Percentiles rank a stretch among this genome's conserved stretches.
phyloP scores from a whole-genome alignment of 306 rosid genomes.

The Casuarina equisetifolia region DNA sequence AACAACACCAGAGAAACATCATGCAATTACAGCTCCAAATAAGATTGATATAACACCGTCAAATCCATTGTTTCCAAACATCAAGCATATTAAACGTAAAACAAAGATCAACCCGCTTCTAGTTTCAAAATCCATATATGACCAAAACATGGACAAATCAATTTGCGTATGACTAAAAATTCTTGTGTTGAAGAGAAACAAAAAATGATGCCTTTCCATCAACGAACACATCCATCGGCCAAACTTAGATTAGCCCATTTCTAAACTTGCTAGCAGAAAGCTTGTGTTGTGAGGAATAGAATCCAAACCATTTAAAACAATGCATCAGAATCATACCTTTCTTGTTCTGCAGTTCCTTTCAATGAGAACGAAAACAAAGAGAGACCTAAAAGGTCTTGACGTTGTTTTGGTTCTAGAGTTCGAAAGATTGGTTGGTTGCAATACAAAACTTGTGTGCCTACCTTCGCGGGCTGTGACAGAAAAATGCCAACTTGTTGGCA shows the following conservation, averaged over 20 bases:
- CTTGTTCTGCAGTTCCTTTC: background rate
- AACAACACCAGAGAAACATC: background rate
- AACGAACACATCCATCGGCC: background rate
- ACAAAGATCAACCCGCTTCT: slow-evolving; percentile 12
- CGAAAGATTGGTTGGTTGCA: slow-evolving; percentile 17
- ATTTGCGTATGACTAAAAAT: slow-evolving; percentile 3
- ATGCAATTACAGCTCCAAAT: background rate
- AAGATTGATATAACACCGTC: background rate
- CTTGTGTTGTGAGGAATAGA: background rate
- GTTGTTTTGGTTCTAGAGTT: background rate
- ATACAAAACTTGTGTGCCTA: slow-evolving; percentile 15
- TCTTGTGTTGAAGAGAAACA: slow-evolving; percentile 2
- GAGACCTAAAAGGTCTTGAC: slow-evolving; percentile 17
- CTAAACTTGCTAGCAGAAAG: background rate
- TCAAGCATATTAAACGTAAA: slow-evolving; percentile 10
- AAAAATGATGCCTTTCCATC: background rate
- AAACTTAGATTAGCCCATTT: slow-evolving; percentile 2
- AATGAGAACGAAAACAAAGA: slow-evolving; percentile 15
- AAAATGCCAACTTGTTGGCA: slow-evolving; percentile 37
- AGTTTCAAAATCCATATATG: background rate
- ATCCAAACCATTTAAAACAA: background rate
- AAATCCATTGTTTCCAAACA: background rate
- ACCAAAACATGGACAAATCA: background rate
- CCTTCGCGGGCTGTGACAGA: background rate
- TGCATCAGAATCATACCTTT: slow-evolving; percentile 33